Conservation (phyloP, 2,329 filamentous ascomycete species). For the Leptosphaerulina australis region DNA sequence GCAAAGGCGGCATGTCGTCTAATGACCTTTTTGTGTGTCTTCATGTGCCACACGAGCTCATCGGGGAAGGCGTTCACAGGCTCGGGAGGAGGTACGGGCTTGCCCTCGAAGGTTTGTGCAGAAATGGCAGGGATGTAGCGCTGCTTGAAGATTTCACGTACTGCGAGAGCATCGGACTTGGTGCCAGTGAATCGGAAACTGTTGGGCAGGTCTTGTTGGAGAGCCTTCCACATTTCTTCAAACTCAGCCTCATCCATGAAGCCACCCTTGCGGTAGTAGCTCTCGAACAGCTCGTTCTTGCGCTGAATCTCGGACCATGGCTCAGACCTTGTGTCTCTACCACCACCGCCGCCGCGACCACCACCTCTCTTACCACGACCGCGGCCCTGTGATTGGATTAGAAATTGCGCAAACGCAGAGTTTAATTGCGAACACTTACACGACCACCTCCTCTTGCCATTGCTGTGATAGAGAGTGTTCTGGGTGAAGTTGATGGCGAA, state of each 20-base stretch:
- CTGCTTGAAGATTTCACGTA: slow-evolving; percentile 85
- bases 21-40: slow-evolving; percentile 93
- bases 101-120: slow-evolving; percentile 81
- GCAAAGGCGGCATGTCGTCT: slow-evolving; percentile 93
- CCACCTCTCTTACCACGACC: slow-evolving; percentile 42
- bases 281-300: slow-evolving; percentile 82
- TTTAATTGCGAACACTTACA: slow-evolving; percentile 26
- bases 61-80: slow-evolving; percentile 93
- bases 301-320: slow-evolving; percentile 67
- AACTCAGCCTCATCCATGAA: slow-evolving; percentile 79
- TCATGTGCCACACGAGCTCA: slow-evolving; percentile 96
- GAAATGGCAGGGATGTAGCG: slow-evolving; percentile 91
- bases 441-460: slow-evolving; percentile 40
- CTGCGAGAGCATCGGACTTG: slow-evolving; percentile 90
- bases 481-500: slow-evolving; percentile 13
- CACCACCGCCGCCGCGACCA: slow-evolving; percentile 36
- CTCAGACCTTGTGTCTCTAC: slow-evolving; percentile 40
- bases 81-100: slow-evolving; percentile 78
- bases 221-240: slow-evolving; percentile 79
- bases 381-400: slow-evolving; percentile 33
- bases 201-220: slow-evolving; percentile 88
- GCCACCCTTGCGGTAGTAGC: slow-evolving; percentile 75
- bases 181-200: slow-evolving; percentile 98
- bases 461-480: slow-evolving; percentile 22
- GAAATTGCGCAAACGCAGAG: slow-evolving; percentile 9